Base-by-base conservation (phyloP, 2,329 filamentous ascomycete genomes). In the Epichloe scottii region DNA sequence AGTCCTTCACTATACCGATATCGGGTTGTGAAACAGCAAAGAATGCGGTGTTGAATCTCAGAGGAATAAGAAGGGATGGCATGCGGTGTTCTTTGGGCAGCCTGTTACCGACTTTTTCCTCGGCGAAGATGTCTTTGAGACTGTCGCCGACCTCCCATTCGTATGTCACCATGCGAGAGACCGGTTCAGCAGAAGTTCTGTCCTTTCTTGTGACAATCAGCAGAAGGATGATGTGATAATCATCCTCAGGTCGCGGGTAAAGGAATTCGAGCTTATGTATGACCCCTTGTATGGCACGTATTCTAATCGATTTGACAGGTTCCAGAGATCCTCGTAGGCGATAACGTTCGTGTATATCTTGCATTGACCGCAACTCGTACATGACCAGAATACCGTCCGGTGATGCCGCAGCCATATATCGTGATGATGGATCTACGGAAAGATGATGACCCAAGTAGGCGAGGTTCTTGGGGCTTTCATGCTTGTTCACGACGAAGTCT, bases 241-340 rank as follows among this genome's bases (percentile, higher is more conserved):
- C 75, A 54, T 90, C 82, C 49, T 80, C 76, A 0, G 76, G 67
- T 10, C 75, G 74, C 7, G 89, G 87, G 53, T 85, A 81, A 3
- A 98, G 73, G 56, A 97, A 98, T 21, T 89, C 85, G 74, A 96
- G 83, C 58, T 88, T 86, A 59, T 91, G 75, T 51, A 97, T 87
- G n/a, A 83, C 74, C 1, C 87, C 89, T 7, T 82, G 77, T 7
- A 89, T 71, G 10, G 65, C 56, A 10, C 75, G 71, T 17, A 71
- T 60, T 17, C 67, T 61, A 39, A 59, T 64, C 0, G 63, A 66
- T 53, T 73, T 73, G 51, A 95, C 76, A 2, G 85, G 85, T 10
- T 72, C 65, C 52, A 87, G 65, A 55, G 68, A 60, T n/a, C 69
- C 65, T 34, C 63, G 61, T 38, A 60, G 56, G 15, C 60, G 62